These are phyloP conservation scores for Microbotryomycetes sp. DNA, from an alignment of 1,284 basidiomycete genomes.

Conservation along the genomic window DNA sequence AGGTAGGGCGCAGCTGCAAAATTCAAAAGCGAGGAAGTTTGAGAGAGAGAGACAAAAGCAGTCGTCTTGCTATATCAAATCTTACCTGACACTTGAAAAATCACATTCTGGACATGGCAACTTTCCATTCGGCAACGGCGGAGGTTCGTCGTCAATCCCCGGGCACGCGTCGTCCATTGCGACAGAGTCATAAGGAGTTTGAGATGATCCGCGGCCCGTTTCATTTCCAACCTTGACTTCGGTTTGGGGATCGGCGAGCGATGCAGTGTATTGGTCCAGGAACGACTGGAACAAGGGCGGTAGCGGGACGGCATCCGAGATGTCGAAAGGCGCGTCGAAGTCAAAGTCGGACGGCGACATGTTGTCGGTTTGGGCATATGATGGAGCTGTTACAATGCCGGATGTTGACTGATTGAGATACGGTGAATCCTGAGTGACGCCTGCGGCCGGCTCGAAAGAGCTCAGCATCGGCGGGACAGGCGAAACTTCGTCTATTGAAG, in stretches of 20 bases:
- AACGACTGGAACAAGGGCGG: constrained; percentile 21
- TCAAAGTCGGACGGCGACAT: constrained; percentile 8
- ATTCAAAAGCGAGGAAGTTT: background rate
- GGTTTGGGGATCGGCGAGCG: background rate
- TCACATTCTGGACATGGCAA: constrained; percentile 32
- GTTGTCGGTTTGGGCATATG: background rate
- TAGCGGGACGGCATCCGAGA: constrained; percentile 14
- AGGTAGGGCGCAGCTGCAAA: constrained; percentile 22
- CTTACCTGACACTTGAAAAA: constrained; percentile 12
- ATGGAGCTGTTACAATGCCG: background rate
- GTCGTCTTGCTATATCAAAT: too few relatives aligned
- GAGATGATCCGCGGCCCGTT: background rate
- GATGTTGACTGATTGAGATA: too few relatives aligned
- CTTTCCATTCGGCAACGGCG: constrained; percentile 3
- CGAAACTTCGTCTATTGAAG: too few relatives aligned
- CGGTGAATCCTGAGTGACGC: too few relatives aligned
- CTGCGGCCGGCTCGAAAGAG: too few relatives aligned
- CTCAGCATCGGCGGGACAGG: too few relatives aligned
- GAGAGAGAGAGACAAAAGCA: background rate
- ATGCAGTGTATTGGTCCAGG: background rate
- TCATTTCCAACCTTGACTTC: background rate
- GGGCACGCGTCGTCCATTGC: background rate
- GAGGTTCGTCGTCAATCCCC: constrained; percentile 12
- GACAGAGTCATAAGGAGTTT: background rate
- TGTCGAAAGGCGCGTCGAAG: constrained; percentile 30